Evolutionary conservation across 805 yeast genomes (phyloP).

Genomic region (Cyberlindnera saturnus): DNA sequence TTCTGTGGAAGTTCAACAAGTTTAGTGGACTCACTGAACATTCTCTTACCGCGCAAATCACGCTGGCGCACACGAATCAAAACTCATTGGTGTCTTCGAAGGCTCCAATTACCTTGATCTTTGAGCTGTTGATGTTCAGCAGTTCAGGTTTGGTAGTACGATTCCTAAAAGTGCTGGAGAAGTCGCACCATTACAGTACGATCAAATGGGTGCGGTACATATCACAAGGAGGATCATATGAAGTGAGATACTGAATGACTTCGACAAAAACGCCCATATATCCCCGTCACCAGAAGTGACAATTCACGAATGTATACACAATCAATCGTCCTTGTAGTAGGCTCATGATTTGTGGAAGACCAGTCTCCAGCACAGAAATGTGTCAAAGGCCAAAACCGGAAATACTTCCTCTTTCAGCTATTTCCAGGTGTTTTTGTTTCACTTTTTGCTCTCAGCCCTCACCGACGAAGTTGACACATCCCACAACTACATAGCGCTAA

Average conservation of each 20-base stretch:
- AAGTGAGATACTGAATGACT: conserved; percentile 51
- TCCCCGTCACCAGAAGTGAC: no score
- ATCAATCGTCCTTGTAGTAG: no score
- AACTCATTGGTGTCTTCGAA: conserved; percentile 27
- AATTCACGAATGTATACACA: no score
- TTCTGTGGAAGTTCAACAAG: conserved; percentile 68
- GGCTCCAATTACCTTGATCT: conserved; percentile 71
- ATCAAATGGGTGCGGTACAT: conserved; percentile 85
- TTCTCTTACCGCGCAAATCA: conserved; percentile 50
- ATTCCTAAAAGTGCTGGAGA: conserved; percentile 59
- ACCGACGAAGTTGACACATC: not conserved
- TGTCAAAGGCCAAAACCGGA: no score
- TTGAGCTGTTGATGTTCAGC: conserved; percentile 67
- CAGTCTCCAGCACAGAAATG: no score
- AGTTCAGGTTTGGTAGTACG: conserved; percentile 72
- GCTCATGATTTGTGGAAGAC: no score
- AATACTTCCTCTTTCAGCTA: no score
- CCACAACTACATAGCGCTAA: not conserved
- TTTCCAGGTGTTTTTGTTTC: no score
- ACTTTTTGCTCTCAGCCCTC: no score
- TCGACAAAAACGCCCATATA: no score
- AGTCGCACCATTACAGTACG: conserved; percentile 50
- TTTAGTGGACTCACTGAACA: conserved; percentile 62
- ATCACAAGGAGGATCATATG: conserved; percentile 75
- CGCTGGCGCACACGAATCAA: conserved; percentile 21